These are phyloP conservation scores for Verbena officinalis DNA, from an alignment of 257 asterid genomes.

Conservation along the genomic window DNA sequence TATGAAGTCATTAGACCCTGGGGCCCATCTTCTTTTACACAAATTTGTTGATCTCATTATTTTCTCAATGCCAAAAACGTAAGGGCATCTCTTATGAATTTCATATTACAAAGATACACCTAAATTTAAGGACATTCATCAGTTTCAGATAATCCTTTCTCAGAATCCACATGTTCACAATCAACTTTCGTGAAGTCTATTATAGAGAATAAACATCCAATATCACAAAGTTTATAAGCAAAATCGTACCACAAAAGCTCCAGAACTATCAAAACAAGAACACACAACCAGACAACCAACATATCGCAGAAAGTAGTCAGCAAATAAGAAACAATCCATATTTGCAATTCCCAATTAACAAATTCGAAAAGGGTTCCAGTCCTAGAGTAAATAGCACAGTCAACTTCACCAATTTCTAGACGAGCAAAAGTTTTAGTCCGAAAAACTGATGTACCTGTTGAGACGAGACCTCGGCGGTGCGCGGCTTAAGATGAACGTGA, in stretches of 20 bases:
- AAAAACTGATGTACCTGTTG: conserved; percentile 56
- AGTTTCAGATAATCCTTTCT: background rate
- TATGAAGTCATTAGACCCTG: background rate
- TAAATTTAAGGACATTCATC: background rate
- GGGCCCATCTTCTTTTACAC: conserved; percentile 6
- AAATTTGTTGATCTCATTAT: conserved; percentile 10
- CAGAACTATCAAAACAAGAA: conserved; percentile 8
- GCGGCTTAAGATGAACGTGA: conserved; percentile 77
- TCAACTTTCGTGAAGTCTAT: background rate
- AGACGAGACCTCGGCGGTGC: conserved; percentile 86
- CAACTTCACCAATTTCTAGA: background rate
- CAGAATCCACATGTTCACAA: conserved; percentile 8
- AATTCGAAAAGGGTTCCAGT: no score
- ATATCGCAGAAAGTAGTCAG: background rate
- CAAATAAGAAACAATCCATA: background rate
- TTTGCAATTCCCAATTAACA: no score
- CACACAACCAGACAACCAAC: background rate
- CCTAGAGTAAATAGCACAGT: background rate
- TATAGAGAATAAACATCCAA: conserved; percentile 1
- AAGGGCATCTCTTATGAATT: conserved; percentile 12
- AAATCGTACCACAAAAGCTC: background rate
- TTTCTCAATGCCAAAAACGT: background rate
- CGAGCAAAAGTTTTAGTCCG: no score
- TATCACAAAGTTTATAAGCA: background rate
- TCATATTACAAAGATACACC: background rate